Conservation (phyloP, 1,284 basidiomycete species). For the Cutaneotrichosporon sp. region DNA sequence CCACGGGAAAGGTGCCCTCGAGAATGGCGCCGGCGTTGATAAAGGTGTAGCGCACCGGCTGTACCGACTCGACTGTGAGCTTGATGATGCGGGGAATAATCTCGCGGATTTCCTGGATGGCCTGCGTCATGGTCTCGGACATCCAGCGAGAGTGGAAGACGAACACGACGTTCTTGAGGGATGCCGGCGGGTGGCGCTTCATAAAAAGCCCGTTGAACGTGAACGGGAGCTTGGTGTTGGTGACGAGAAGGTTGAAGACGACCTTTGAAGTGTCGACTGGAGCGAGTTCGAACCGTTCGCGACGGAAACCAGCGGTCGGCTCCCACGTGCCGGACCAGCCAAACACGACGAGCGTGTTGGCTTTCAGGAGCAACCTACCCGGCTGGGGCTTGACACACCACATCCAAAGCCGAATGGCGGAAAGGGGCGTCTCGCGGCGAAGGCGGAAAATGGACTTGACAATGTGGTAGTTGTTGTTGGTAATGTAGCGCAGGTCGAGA, state of each 20-base stretch:
- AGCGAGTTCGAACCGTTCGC: neutral
- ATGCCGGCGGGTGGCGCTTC: neutral
- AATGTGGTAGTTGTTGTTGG: neutral
- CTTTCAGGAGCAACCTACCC: neutral
- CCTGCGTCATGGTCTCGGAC: neutral
- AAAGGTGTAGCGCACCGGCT: neutral
- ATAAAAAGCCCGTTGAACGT: neutral
- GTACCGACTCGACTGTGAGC: neutral
- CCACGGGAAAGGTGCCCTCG: neutral
- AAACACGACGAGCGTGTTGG: neutral
- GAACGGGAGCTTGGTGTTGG: neutral
- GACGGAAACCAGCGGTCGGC: neutral
- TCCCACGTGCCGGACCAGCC: constrained; percentile 1
- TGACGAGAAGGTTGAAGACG: constrained; percentile 1
- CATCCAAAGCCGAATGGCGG: neutral
- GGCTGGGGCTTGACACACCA: neutral
- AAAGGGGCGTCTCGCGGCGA: neutral
- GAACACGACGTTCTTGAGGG: neutral
- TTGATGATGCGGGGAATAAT: neutral
- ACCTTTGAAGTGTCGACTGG: neutral
- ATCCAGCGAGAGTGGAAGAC: neutral
- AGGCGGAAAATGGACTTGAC: neutral
- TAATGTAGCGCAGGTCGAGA: neutral
- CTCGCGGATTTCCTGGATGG: neutral
- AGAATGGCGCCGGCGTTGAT: neutral